Conservation (phyloP, 2,329 filamentous ascomycete genomes). For the Aureobasidium pullulans region DNA sequence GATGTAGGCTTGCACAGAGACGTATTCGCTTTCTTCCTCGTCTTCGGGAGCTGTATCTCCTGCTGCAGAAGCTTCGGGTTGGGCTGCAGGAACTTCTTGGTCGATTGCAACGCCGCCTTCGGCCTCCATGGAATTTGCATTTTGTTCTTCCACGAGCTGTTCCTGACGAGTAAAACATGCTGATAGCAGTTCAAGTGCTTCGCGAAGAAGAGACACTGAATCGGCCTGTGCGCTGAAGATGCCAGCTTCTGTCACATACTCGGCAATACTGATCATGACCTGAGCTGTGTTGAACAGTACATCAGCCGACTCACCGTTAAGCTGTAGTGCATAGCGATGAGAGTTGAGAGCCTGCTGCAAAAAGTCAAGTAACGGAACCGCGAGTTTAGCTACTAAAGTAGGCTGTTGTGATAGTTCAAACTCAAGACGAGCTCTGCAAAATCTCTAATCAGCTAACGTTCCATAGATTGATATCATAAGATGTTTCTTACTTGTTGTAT, state of each 20-base stretch:
- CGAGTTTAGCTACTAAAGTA: constrained; percentile 52
- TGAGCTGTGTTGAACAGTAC: constrained; percentile 66
- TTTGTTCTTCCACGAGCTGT: constrained; percentile 36
- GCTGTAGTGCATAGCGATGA: constrained; percentile 52
- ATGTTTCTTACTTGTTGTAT: constrained; percentile 58
- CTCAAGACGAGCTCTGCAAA: constrained; percentile 55
- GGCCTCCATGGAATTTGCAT: constrained; percentile 20
- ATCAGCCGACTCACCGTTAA: constrained; percentile 59
- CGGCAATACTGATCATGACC: constrained; percentile 59
- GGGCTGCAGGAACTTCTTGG: constrained; percentile 25
- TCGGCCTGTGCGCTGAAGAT: constrained; percentile 38
- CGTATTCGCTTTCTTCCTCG: constrained; percentile 58
- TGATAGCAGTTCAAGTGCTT: constrained; percentile 55
- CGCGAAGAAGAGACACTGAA: constrained; percentile 48
- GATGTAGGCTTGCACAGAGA: constrained; percentile 58
- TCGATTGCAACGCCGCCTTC: constrained; percentile 18
- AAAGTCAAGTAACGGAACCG: constrained; percentile 45
- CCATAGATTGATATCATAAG: not conserved
- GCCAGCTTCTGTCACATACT: constrained; percentile 49
- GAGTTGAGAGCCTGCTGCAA: constrained; percentile 55
- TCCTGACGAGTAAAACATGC: constrained; percentile 39
- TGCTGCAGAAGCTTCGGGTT: constrained; percentile 16
- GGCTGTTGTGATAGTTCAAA: constrained; percentile 63
- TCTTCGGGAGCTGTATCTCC: constrained; percentile 26
- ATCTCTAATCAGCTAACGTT: not conserved